Evolutionary conservation across 176 grass and related monocot species (phyloP).

Genomic region (Oryza brachyantha): DNA sequence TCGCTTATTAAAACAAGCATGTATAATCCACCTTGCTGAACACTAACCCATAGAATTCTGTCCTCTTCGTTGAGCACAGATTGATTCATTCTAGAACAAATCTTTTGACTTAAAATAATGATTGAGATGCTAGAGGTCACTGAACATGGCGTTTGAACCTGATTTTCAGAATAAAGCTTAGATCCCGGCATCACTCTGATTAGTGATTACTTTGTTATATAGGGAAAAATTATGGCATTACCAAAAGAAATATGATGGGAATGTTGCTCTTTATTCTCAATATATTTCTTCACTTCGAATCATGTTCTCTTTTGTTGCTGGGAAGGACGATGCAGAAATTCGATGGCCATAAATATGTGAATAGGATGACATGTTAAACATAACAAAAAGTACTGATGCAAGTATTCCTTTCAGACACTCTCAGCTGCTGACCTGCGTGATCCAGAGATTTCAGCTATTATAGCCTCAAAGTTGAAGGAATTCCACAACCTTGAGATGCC

Average conservation of each 20-base stretch:
- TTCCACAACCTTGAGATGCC: constrained; percentile 92
- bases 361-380: background rate
- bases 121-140: background rate
- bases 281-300: background rate
- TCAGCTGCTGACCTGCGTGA: constrained; percentile 74
- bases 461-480: constrained; percentile 70
- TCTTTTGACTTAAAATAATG: background rate
- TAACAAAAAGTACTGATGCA: constrained; percentile 23
- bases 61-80: no score
- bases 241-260: background rate
- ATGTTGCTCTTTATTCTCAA: constrained; percentile 8
- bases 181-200: background rate
- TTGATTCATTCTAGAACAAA: background rate
- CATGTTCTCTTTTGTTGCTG: background rate
- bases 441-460: constrained; percentile 63
- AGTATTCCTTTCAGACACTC: constrained; percentile 53
- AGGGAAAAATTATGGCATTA: background rate
- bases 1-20: no score
- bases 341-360: background rate
- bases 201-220: background rate
- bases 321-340: background rate
- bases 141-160: background rate
- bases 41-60: background rate
- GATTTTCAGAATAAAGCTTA: constrained; percentile 6
- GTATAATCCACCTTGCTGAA: background rate